Base-by-base conservation (phyloP, 2,329 filamentous ascomycete genomes). In the Coniochaeta sp. region DNA sequence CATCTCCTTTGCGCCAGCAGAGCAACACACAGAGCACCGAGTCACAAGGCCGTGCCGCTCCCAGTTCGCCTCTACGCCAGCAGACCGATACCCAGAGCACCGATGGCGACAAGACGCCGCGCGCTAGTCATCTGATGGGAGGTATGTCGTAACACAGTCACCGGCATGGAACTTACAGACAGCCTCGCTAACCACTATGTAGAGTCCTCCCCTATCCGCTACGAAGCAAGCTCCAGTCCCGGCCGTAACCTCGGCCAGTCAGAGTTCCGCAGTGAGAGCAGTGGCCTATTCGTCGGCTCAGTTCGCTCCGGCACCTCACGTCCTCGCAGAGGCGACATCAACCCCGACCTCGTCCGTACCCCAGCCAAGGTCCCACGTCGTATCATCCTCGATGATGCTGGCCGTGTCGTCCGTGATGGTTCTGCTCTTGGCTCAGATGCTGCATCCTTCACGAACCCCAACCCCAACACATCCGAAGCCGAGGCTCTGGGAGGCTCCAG, bases 171-270 rank as follows among this genome's bases (percentile, higher is more conserved):
- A 43, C n/a, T 28, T 24, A 6, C 6, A 26, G 22, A 22, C 5
- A 47, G 19, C n/a, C 17, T 16, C 47, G 47, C 47, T 52, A 52
- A 52, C 26, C 22, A 26, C 12, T n/a, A 6, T 2, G 14, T 66
- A 96, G 93, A 93, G 69, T 98, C 93, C 0, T 98, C 93, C 1
- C 93, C 93, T 1, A 91, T 98, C 66, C 86, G 88, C 72, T 98
- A 97, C 72, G 90, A 91, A 60, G 87, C 91, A 38, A 96, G 91
- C 74, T 96, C 93, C 40, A 96, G 90, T 70, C 91, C 91, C 28
- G 87, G 85, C n/a, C 85, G 85, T 57, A 60, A 69, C 79, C 78
- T 64, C 74, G 81, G 60, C 76, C 83, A 64, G 58, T 88, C 89
- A 58, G 87, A 93, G 70, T 79, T 91, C 63, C 85, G 85, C 67